phyloP scores from a whole-genome alignment of 306 rosid species.

The Amphicarpaea edgeworthii region DNA sequence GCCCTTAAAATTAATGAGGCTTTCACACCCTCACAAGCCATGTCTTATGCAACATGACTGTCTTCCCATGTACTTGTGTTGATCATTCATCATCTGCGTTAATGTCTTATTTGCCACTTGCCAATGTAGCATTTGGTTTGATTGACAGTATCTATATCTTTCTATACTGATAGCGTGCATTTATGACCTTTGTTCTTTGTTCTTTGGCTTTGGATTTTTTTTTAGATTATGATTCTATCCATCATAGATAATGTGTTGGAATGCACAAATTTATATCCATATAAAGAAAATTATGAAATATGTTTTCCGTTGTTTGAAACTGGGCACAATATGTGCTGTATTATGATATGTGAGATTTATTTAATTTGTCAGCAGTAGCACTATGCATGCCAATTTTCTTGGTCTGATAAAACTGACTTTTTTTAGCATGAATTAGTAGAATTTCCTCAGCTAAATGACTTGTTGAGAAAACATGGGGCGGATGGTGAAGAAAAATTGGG shows the following conservation, averaged over 20 bases:
- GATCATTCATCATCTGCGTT: conserved; percentile 2
- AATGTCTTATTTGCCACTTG: conserved; percentile 20
- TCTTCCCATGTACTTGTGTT: conserved; percentile 1
- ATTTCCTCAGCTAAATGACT: conserved; percentile 71
- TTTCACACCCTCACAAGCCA: not conserved
- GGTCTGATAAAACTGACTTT: conserved; percentile 37
- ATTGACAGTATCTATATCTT: not conserved
- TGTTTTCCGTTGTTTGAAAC: conserved; percentile 36
- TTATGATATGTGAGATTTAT: not conserved
- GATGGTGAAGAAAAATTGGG: conserved; percentile 85
- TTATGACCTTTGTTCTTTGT: not conserved
- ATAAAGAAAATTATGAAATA: conserved; percentile 10
- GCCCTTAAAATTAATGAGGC: conserved; percentile 11
- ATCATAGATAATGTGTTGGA: not conserved
- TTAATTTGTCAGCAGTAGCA: not conserved
- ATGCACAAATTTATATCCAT: conserved; percentile 24
- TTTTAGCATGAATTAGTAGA: conserved; percentile 63
- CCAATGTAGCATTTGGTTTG: conserved; percentile 36
- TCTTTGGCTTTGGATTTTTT: conserved; percentile 8
- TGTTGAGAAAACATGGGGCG: conserved; percentile 71
- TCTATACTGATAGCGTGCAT: not conserved
- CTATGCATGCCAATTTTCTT: conserved; percentile 4
- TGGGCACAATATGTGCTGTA: conserved; percentile 10
- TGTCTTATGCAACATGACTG: conserved; percentile 16
- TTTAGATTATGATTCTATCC: conserved; percentile 18